Percentiles rank a stretch among this genome's conserved stretches.
phyloP scores from a whole-genome alignment of 1,284 basidiomycete genomes.

The Neotropicomus parvogracilis region DNA sequence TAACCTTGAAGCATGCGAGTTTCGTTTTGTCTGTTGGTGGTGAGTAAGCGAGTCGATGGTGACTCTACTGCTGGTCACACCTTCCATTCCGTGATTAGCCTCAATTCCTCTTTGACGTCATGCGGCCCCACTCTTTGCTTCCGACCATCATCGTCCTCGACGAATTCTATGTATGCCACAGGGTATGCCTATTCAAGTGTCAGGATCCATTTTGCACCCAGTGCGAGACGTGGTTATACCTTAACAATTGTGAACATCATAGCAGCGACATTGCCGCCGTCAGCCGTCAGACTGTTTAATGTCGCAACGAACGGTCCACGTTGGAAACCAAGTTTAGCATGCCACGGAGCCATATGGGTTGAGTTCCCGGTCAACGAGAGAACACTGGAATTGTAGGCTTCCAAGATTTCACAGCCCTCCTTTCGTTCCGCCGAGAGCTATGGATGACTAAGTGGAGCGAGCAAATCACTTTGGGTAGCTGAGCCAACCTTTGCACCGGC shows the following conservation, averaged over 20 bases:
- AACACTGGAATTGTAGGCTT: constrained; percentile 68
- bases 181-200: constrained; percentile 48
- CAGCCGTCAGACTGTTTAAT: constrained; percentile 73
- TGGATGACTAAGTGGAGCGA: constrained; percentile 1
- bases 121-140: constrained; percentile 57
- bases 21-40: constrained; percentile 45
- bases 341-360: constrained; percentile 82
- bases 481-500: constrained; percentile 72
- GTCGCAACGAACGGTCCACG: constrained; percentile 65
- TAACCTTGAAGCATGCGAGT: constrained; percentile 52
- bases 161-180: constrained; percentile 62
- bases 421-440: constrained; percentile 69
- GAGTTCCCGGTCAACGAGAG: constrained; percentile 82
- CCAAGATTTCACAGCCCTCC: constrained; percentile 81
- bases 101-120: constrained; percentile 67
- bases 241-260: constrained; percentile 78
- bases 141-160: constrained; percentile 51
- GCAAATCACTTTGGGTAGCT: background rate
- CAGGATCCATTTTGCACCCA: background rate
- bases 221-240: constrained; percentile 37
- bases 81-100: constrained; percentile 63
- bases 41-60: constrained; percentile 7
- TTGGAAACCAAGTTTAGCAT: constrained; percentile 80
- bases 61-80: constrained; percentile 40
- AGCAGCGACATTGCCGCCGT: constrained; percentile 77